Evolutionary conservation across 768 basidiomycete genomes (phyloP), one percentile per base, ranked within the genome.

Genomic region (Leccinum broughii): DNA sequence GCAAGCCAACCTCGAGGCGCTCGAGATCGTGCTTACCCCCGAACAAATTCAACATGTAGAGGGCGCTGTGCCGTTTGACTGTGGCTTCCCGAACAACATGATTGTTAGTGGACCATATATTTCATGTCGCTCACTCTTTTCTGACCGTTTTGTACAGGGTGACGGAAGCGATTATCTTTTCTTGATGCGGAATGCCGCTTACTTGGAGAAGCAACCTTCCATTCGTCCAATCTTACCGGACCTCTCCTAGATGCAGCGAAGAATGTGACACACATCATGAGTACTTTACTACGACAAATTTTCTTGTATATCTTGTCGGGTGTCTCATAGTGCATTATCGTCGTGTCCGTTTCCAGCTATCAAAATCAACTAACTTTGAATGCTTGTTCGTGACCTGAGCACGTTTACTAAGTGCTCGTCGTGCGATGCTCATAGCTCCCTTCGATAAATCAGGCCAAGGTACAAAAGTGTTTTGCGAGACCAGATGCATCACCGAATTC

Each of bases 31-130:
- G 24, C 24, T 24, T 24, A 24, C 24, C 24, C 24, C 24, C 24
- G 24, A 24, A 24, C 24, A 24, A 20, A 79, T 84, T 44, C 69
- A 73, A 37, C 76, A 72, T 44, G 62, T 86, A 13, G 83, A 85
- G 54, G 67, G 72, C 24, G 67, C 74, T 6, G 54, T 77, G 11
- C 76, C 78, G 0, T 82, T 85, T 62, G 77, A 82, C 46, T 59
- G 62, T 14, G 85, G 84, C 4, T 85, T 85, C 72, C 78, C 77
- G 6, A 4, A 4, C 8, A 3, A 53, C 11, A 9, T 52, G 30
- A 52, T 52, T 52, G 51, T 52, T 20, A 52, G 51, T 52, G n/a
- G n/a, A 20, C 10, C 13, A 57, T n/a, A 6, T 15, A 22, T 32
- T 15, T 57, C 17, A 34, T 51, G 13, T 20, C 17, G 17, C n/a